phyloP scores from a whole-genome alignment of 176 grass and related monocot genomes.

The Hordeum vulgare region MorexV3_pseudomolecules_assembly NC_058518.1:511184385-511184884 shows the following conservation, averaged over 20 bases:
- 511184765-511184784: not conserved
- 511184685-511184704: constrained; percentile 63
- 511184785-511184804: not conserved
- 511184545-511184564: not conserved
- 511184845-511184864: not conserved
- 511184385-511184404: not conserved
- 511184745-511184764: not conserved
- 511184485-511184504: not conserved
- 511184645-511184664: constrained; percentile 98
- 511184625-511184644: constrained; percentile 93
- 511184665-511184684: constrained; percentile 67
- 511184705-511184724: not conserved
- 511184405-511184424: not conserved
- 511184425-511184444: not conserved
- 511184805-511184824: not conserved
- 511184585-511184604: constrained; percentile 92
- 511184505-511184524: not conserved
- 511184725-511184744: not conserved
- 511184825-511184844: not conserved
- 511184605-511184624: constrained; percentile 98
- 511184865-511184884: not conserved
- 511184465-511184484: not conserved
- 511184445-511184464: not conserved
- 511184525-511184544: not conserved
- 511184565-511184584: constrained; percentile 63